phyloP scores from a whole-genome alignment of 1,284 basidiomycete genomes.

The Butyriboletus regius region DNA sequence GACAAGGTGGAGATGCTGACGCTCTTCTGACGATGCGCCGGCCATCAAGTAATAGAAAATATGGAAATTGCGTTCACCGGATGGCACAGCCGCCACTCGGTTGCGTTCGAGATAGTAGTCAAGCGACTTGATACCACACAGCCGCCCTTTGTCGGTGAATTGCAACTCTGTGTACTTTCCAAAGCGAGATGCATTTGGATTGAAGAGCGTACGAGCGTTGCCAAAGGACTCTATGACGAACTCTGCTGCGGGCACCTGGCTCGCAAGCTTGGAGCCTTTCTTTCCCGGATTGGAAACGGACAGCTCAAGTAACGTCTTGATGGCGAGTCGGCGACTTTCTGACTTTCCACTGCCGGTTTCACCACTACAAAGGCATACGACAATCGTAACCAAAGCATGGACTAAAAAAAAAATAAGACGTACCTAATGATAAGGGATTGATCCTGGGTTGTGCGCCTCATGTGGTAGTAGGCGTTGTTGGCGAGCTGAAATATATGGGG shows the following conservation, averaged over 20 bases:
- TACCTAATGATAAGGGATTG: slow-evolving; percentile 82
- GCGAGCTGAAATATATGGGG: slow-evolving; percentile 87
- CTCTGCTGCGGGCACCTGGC: slow-evolving; percentile 85
- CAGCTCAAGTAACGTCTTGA: slow-evolving; percentile 84
- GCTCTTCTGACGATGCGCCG: slow-evolving; percentile 81
- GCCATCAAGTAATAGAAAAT: slow-evolving; percentile 93
- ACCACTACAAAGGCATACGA: slow-evolving; percentile 49
- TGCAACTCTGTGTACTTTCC: slow-evolving; percentile 93
- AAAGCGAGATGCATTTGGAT: slow-evolving; percentile 85
- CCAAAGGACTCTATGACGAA: slow-evolving; percentile 93
- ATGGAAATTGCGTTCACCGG: slow-evolving; percentile 91
- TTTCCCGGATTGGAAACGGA: slow-evolving; percentile 85
- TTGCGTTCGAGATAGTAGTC: slow-evolving; percentile 94
- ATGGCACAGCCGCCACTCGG: slow-evolving; percentile 71
- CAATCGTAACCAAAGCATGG: neutral
- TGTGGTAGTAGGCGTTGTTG: slow-evolving; percentile 91
- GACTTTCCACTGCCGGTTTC: slow-evolving; percentile 92
- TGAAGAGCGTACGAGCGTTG: slow-evolving; percentile 81
- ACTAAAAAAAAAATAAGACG: neutral
- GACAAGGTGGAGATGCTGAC: slow-evolving; percentile 75
- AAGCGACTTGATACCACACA: slow-evolving; percentile 88
- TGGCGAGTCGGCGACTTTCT: slow-evolving; percentile 80
- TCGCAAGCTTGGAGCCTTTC: slow-evolving; percentile 81
- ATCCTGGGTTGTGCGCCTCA: slow-evolving; percentile 88
- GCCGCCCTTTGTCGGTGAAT: slow-evolving; percentile 81